Evolutionary conservation across 306 rosid species (phyloP).

Genomic region (Malus orientalis): DNA sequence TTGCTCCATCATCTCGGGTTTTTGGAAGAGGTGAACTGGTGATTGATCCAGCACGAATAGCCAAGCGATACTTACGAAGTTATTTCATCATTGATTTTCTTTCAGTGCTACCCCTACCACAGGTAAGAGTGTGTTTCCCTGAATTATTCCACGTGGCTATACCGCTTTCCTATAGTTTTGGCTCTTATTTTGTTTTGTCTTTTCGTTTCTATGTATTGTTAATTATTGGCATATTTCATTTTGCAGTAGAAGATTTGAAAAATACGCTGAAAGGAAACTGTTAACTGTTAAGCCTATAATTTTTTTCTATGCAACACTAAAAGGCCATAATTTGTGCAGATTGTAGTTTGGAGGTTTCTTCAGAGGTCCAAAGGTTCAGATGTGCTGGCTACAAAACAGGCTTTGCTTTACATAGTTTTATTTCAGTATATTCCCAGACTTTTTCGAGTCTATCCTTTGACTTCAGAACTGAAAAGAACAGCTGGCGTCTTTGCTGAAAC

Average conservation of each 20-base stretch:
- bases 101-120: conserved; percentile 86
- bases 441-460: conserved; percentile 66
- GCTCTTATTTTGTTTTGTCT: background rate
- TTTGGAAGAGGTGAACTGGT: conserved; percentile 99
- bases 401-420: conserved; percentile 78
- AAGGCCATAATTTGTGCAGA: conserved; percentile 37
- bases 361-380: conserved; percentile 69
- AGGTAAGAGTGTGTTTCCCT: conserved; percentile 45
- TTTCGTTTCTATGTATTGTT: background rate
- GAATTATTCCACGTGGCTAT: conserved; percentile 6
- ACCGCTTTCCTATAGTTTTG: background rate
- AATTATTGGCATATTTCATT: background rate
- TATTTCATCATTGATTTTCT: conserved; percentile 77
- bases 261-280: background rate
- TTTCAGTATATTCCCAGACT: conserved; percentile 87
- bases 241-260: background rate
- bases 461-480: conserved; percentile 95
- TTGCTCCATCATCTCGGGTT: conserved; percentile 98
- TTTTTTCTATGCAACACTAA: background rate
- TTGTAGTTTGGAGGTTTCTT: conserved; percentile 92
- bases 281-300: background rate
- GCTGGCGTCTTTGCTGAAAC: conserved; percentile 97
- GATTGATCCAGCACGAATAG: conserved; percentile 81
- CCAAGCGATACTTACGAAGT: conserved; percentile 73
- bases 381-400: conserved; percentile 76